A percentile compares a stretch with the other conserved stretches of the same genome.
Conservation (phyloP, 2,329 filamentous ascomycete genomes). For the Ophiosphaerella korrae region DNA sequence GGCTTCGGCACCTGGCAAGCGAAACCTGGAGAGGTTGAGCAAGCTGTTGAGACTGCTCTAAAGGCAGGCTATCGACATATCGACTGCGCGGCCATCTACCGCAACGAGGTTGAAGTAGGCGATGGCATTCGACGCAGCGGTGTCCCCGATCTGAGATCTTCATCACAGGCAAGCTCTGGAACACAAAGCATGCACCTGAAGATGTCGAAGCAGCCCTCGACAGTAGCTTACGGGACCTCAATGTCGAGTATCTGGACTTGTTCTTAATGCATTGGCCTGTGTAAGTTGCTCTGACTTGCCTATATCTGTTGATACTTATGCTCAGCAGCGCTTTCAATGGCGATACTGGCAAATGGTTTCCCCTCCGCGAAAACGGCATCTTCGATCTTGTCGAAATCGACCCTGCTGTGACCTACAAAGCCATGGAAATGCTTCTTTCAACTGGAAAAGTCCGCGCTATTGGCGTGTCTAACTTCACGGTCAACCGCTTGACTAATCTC, state of each 20-base stretch:
- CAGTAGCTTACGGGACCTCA: slow-evolving; percentile 64
- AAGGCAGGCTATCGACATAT: slow-evolving; percentile 73
- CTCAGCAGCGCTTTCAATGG: slow-evolving; percentile 22
- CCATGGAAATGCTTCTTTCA: slow-evolving; percentile 69
- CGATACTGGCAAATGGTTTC: slow-evolving; percentile 42
- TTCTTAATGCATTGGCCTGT: slow-evolving; percentile 70
- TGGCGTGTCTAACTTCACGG: slow-evolving; percentile 82
- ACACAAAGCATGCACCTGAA: slow-evolving; percentile 71
- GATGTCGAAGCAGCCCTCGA: slow-evolving; percentile 62
- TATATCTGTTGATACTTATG: background rate
- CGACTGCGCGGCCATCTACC: slow-evolving; percentile 75
- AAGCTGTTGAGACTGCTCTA: slow-evolving; percentile 70
- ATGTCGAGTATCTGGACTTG: slow-evolving; percentile 68
- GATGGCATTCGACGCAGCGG: slow-evolving; percentile 68
- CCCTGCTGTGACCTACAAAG: slow-evolving; percentile 76
- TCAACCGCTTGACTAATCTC: slow-evolving; percentile 72
- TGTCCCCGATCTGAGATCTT: slow-evolving; percentile 69
- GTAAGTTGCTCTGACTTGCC: slow-evolving; percentile 3
- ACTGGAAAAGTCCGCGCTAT: slow-evolving; percentile 76
- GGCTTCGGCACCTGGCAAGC: slow-evolving; percentile 81
- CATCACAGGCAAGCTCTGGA: slow-evolving; percentile 81
- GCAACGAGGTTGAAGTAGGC: slow-evolving; percentile 77
- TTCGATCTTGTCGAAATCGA: slow-evolving; percentile 76
- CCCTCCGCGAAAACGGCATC: slow-evolving; percentile 58
- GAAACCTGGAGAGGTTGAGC: slow-evolving; percentile 62